Evolutionary conservation across 2,329 filamentous ascomycete species (phyloP).

Genomic region (Gaeumannomyces tritici): DNA sequence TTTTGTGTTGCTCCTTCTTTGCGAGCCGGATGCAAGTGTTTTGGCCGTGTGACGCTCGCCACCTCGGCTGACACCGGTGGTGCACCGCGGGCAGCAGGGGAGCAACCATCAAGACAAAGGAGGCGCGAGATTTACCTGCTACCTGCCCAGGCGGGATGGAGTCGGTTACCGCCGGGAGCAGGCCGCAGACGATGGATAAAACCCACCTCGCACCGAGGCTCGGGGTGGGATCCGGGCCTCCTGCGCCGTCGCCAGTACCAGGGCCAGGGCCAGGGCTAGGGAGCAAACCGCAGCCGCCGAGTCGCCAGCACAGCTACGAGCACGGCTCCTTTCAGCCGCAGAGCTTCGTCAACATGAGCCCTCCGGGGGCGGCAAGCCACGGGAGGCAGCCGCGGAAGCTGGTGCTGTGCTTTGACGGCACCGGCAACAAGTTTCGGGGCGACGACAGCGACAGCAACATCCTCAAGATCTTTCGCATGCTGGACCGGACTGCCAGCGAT

Average conservation of each 20-base stretch:
- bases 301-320: not conserved
- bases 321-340: not conserved
- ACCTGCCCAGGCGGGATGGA: no score
- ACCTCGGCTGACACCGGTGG: no score
- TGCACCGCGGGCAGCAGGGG: no score
- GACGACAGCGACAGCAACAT: constrained; percentile 57
- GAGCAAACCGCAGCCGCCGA: not conserved
- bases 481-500: constrained; percentile 51
- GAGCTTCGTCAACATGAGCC: not conserved
- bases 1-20: no score
- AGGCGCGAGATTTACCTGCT: no score
- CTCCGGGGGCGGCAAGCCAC: not conserved
- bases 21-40: no score
- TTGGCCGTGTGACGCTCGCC: no score
- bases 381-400: constrained; percentile 30
- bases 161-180: no score
- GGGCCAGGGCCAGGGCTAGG: not conserved
- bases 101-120: no score
- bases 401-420: constrained; percentile 54
- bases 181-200: constrained; percentile 11
- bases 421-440: constrained; percentile 54
- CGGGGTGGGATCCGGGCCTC: not conserved
- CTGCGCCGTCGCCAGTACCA: not conserved
- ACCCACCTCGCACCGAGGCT: constrained; percentile 8
- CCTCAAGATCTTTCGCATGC: constrained; percentile 61